phyloP scores from a whole-genome alignment of 2,329 filamentous ascomycete species.

The Periconia macrospinosa region DNA sequence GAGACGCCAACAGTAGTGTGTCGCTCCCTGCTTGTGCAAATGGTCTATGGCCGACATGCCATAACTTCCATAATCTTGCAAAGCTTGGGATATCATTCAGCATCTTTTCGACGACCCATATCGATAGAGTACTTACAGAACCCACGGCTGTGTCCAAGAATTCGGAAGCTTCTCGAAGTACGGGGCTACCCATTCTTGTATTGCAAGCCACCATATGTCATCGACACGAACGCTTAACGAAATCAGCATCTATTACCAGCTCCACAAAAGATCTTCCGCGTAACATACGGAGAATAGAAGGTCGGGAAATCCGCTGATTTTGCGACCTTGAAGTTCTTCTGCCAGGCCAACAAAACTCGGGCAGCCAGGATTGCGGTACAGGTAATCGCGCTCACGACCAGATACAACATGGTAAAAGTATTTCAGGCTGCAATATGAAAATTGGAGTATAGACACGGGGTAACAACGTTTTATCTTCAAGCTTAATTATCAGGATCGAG shows the following conservation, averaged over 20 bases:
- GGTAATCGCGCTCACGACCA: not conserved
- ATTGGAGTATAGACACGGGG: not conserved
- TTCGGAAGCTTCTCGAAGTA: not conserved
- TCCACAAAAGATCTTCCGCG: not conserved
- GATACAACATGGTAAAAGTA: not conserved
- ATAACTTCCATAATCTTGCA: not conserved
- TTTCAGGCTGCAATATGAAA: not conserved
- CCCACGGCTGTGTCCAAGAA: not conserved
- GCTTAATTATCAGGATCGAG: no score
- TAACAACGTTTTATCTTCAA: not conserved
- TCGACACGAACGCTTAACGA: not conserved
- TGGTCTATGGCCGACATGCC: not conserved
- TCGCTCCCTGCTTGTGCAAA: not conserved
- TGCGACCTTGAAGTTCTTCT: not conserved
- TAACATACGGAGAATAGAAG: not conserved
- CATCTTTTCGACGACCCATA: not conserved
- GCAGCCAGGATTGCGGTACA: not conserved
- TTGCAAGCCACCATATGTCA: not conserved
- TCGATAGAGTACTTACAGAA: not conserved
- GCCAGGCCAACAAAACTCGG: not conserved
- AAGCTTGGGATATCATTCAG: not conserved
- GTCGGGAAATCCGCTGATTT: not conserved
- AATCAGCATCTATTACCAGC: not conserved
- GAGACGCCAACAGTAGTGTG: slow-evolving; percentile 1
- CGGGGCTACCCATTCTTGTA: not conserved